Base-by-base conservation (phyloP, 768 basidiomycete genomes). In the Cystofilobasidium macerans region DNA sequence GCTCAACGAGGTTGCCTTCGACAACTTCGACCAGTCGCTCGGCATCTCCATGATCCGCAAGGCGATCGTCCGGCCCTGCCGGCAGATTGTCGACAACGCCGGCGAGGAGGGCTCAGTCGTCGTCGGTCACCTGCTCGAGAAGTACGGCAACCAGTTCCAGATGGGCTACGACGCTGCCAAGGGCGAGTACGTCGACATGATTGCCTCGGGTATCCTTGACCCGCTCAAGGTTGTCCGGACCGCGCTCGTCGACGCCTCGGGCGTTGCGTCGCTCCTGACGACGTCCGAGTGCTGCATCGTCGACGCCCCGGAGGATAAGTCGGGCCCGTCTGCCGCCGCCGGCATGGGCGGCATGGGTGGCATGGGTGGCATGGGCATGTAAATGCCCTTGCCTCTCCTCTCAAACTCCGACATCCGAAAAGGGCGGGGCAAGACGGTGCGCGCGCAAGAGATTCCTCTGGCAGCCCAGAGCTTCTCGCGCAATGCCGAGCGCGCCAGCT, bases 1-100 rank as follows among this genome's bases (percentile, higher is more conserved):
- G 24, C 72, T 85, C 42, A 83, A 83, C 71, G 80, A 85, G 45
- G 84, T 98, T 73, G 76, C 82, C 24, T 89, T 87, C 0, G 78
- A 79, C 76, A 97, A 97, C 87, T 98, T 98, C 73, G 94, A 98
- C 79, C 93, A 97, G 74, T 86, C 91, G 72, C 88, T 99, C 64
- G 94, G 94, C 71, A 66, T 66, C 28, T 82, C 85, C 68, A 97
- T 95, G 78, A 88, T 95, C 76, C 84, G 86, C 36, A 84, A 88
- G 33, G 92, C 93, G 24, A 78, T 98, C 70, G 83, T 84, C 24
- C 81, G 84, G 61, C 94, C 94, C 8, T 82, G 86, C 16, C 86
- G 90, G 53, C 87, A 88, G 1, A 98, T 98, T 76, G 83, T 92
- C 65, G 81, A 82, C 75, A 98, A 98, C 75, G 93, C 94, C 1